Percentiles rank a stretch among this genome's conserved stretches.
Evolutionary conservation across 1,139 yeast species (phyloP).

Genomic region (Candida tetrigidarum): DNA sequence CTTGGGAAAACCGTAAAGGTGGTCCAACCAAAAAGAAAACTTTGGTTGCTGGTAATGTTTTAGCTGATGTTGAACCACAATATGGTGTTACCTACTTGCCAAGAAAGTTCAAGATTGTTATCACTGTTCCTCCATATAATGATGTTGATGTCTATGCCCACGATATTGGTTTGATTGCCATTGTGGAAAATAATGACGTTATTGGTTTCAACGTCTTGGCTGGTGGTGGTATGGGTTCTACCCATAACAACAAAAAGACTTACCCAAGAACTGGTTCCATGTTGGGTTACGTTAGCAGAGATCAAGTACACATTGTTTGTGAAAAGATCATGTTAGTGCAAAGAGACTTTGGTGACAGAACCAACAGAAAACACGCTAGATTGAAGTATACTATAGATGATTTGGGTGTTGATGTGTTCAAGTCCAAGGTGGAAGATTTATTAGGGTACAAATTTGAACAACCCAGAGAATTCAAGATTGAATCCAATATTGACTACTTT

Average conservation of each 20-base stretch:
- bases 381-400: constrained; percentile 96
- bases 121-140: constrained; percentile 95
- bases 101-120: constrained; percentile 93
- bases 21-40: constrained; percentile 84
- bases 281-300: constrained; percentile 75
- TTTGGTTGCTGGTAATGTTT: constrained; percentile 85
- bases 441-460: constrained; percentile 78
- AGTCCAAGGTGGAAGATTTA: constrained; percentile 78
- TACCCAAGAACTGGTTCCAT: constrained; percentile 93
- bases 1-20: constrained; percentile 73
- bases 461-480: constrained; percentile 74
- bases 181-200: constrained; percentile 68
- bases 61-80: constrained; percentile 84
- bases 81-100: constrained; percentile 91
- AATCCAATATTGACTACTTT: constrained; percentile 86
- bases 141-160: constrained; percentile 98
- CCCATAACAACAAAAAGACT: constrained; percentile 96
- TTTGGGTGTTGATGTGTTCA: constrained; percentile 83
- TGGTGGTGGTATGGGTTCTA: constrained; percentile 99
- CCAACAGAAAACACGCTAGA: constrained; percentile 97
- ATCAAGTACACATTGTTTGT: constrained; percentile 75
- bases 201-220: constrained; percentile 86
- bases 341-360: constrained; percentile 95
- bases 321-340: constrained; percentile 94
- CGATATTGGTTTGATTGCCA: constrained; percentile 92